Evolutionary conservation across 306 rosid species (phyloP), one percentile per base, ranked within the genome.

Genomic region (Quercus ilex): DNA sequence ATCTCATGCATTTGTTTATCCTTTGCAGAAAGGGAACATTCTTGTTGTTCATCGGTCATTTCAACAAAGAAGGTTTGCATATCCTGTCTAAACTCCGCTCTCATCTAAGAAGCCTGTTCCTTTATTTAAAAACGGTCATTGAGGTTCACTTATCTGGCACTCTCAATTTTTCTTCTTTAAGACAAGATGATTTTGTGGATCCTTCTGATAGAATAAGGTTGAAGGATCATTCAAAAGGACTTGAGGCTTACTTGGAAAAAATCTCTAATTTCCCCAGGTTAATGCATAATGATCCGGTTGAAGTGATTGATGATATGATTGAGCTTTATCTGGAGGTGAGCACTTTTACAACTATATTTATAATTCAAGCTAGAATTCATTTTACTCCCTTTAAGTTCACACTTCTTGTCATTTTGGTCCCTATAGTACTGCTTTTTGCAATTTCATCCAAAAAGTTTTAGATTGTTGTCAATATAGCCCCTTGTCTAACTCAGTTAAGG

Each of bases 281-380:
- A 81, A 85, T 95, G 79, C 90, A 84, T 55, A 94, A 83, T 67
- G 93, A 83, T 88, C 91, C 99, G 31, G 87, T 89, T 79, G 78
- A 86, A 21, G 94, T 95, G 78, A 86, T 91, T 56, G 99, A 95
- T 78, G 94, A 95, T 85, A 88, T 91, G 81, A 87, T 91, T 83
- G 99, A 95, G 91, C 97, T 90, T 81, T 95, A 95, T 84, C 89
- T 95, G 76, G 90, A 93, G 98, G 99, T 92, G 87, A 89, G 91
- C 67, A 70, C 77, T 55, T 65, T 51, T 63, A 53, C 46, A 74
- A 49, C 56, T 69, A 73, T 62, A 56, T 62, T 68, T 67, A 43
- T 63, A 15, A 56, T 55, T 38, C 73, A 33, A 31, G 67, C 81
- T 30, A 51, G n/a, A 17, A 74, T 83, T 82, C 60, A 57, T 49